Evolutionary conservation across 352 stramenopile genomes (phyloP).

Genomic region (Phytophthora hybrid): DNA sequence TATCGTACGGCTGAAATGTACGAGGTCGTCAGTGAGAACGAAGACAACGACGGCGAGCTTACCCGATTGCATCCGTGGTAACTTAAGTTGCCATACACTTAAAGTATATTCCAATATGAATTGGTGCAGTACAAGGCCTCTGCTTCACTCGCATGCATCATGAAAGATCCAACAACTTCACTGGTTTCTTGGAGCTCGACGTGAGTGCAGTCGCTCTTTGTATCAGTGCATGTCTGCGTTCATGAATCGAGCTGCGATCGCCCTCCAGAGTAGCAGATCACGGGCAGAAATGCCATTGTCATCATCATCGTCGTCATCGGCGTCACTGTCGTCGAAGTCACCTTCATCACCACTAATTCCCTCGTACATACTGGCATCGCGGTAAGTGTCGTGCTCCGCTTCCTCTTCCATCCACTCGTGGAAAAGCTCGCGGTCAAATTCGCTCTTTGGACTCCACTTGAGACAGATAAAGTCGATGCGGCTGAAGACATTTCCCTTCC

Average conservation of each 20-base stretch:
- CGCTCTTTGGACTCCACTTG: not conserved
- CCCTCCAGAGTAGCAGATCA: constrained; percentile 7
- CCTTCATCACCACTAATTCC: not conserved
- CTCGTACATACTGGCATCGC: constrained; percentile 2
- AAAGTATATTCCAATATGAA: no score
- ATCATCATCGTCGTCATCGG: not conserved
- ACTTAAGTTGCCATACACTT: no score
- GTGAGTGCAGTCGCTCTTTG: no score
- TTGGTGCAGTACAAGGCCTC: no score
- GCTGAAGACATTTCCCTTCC: not conserved
- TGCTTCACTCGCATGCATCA: no score
- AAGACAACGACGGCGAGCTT: no score
- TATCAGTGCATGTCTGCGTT: not conserved
- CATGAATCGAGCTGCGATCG: constrained; percentile 1
- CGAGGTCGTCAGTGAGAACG: no score
- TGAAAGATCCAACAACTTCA: no score
- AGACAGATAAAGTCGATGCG: constrained; percentile 2
- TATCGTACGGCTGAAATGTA: no score
- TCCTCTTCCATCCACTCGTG: constrained; percentile 10
- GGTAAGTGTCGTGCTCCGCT: constrained; percentile 6
- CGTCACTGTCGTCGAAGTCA: not conserved
- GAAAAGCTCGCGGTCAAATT: not conserved
- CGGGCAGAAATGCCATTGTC: not conserved
- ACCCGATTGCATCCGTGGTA: no score
- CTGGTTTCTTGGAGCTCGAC: no score